Conservation (phyloP, 441 rosid genomes). For the Viola pubescens region DNA sequence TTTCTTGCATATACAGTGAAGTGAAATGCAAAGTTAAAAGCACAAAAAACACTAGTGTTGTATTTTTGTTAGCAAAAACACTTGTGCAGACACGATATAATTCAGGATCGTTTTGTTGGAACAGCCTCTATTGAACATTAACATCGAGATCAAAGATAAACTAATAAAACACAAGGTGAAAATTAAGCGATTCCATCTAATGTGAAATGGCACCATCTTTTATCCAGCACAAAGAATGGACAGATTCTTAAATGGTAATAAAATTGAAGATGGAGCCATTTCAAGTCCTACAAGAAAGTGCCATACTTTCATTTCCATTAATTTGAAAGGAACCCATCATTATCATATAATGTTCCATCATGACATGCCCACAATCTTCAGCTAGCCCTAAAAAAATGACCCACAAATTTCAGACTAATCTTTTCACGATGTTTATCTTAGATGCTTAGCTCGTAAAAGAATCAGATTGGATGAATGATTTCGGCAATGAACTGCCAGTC, state of each 20-base stretch:
- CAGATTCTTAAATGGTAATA: not conserved
- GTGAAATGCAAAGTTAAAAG: not conserved
- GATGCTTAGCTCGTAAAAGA: not conserved
- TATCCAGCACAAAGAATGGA: not conserved
- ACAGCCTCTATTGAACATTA: too few relatives aligned
- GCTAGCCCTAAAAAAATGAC: not conserved
- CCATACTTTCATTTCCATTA: constrained; percentile 12
- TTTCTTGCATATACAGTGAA: not conserved
- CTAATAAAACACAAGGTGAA: not conserved
- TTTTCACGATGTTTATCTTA: not conserved
- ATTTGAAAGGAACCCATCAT: not conserved
- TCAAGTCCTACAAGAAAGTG: constrained; percentile 2
- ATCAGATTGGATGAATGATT: not conserved
- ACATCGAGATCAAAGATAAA: too few relatives aligned
- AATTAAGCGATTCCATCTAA: constrained; percentile 4
- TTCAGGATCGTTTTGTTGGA: too few relatives aligned
- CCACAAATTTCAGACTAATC: not conserved
- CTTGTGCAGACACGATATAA: too few relatives aligned
- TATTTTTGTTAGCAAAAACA: too few relatives aligned
- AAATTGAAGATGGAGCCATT: not conserved
- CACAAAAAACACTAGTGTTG: not conserved
- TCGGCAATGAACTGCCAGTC: constrained; percentile 1
- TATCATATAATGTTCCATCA: not conserved
- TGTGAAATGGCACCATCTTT: constrained; percentile 4
- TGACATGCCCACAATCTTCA: constrained; percentile 1